Conservation (phyloP, 2,329 filamentous ascomycete species). For the Venturia aucupariae region DNA sequence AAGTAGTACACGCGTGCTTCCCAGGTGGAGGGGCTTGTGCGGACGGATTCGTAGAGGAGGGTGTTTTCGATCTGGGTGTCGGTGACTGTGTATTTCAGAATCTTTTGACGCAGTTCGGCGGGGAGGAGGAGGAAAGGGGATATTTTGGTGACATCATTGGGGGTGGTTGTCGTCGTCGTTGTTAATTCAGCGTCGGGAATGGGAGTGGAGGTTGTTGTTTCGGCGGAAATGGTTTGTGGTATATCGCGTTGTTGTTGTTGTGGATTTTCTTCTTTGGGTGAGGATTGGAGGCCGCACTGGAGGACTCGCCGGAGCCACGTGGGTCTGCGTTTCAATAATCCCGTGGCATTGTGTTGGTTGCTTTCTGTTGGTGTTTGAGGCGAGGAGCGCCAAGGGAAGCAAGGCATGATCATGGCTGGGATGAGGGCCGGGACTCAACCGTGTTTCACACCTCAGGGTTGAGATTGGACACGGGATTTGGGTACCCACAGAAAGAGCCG, state of each 20-base stretch:
- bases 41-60: not conserved
- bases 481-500: no score
- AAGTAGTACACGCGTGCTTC: not conserved
- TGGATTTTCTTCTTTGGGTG: not conserved
- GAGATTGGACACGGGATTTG: no score
- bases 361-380: not conserved
- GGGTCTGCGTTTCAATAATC: not conserved
- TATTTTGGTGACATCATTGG: not conserved
- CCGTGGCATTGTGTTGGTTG: not conserved
- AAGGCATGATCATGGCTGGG: not conserved
- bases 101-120: not conserved
- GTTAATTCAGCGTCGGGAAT: no score
- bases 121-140: not conserved
- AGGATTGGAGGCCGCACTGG: not conserved
- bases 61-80: not conserved
- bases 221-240: not conserved
- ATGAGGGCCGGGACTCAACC: conserved; percentile 19
- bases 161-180: not conserved
- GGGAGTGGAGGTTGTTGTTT: not conserved
- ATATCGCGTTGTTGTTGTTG: not conserved
- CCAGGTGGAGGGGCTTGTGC: not conserved
- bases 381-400: not conserved
- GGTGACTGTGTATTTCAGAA: not conserved
- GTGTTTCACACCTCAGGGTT: no score
- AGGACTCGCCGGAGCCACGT: not conserved